These are phyloP conservation scores for Calocybe gambosa DNA, from an alignment of 1,284 basidiomycete genomes.

Conservation along the genomic window DNA sequence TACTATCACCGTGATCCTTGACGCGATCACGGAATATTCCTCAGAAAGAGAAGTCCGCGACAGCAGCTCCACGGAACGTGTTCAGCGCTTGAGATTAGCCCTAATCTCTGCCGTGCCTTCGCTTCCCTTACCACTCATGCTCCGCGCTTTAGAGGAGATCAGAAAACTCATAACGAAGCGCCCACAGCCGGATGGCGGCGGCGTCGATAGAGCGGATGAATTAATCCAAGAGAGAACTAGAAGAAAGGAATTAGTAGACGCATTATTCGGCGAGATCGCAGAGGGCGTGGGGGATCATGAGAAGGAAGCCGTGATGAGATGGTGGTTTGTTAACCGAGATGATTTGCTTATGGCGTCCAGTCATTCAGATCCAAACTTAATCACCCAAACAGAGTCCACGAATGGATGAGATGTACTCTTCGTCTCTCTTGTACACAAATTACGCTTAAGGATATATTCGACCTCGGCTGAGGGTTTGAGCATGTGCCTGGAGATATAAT, in stretches of 20 bases:
- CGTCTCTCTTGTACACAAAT: too few species aligned
- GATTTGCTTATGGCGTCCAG: conserved; percentile 5
- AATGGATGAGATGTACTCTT: too few species aligned
- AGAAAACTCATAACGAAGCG: conserved; percentile 28
- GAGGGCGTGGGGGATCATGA: conserved; percentile 60
- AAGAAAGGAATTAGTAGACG: conserved; percentile 45
- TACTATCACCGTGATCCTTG: conserved; percentile 49
- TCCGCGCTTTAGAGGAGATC: conserved; percentile 44
- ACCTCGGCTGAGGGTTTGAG: too few species aligned
- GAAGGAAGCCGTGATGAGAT: conserved; percentile 55
- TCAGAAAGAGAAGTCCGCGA: conserved; percentile 16
- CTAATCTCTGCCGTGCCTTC: conserved; percentile 56
- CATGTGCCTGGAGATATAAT: too few species aligned
- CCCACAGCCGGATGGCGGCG: conserved; percentile 15
- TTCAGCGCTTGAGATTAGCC: conserved; percentile 50
- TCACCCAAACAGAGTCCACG: not conserved
- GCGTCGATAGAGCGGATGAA: conserved; percentile 10
- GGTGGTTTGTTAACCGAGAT: conserved; percentile 50
- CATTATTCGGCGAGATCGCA: conserved; percentile 53
- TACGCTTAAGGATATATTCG: too few species aligned
- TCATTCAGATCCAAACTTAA: not conserved
- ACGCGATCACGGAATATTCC: conserved; percentile 28
- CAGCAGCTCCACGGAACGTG: conserved; percentile 25
- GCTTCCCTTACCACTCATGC: conserved; percentile 48
- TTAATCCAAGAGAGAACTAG: conserved; percentile 19